Base-by-base conservation (phyloP, 2,329 filamentous ascomycete species). In the Neonectria sp. region DNA sequence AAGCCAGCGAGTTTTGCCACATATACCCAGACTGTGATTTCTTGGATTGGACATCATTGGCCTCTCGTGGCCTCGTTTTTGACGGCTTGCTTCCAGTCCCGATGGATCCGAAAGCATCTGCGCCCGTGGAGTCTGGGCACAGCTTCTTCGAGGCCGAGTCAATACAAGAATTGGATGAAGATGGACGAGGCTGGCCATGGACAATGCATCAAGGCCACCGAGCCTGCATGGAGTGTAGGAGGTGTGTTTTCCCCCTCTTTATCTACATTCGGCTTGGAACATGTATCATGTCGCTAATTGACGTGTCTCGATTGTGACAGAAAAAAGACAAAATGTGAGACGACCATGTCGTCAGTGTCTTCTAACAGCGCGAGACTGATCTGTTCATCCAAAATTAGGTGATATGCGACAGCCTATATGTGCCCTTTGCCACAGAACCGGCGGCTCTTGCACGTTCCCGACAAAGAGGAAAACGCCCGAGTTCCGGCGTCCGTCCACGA, bases 381-480 rank as follows among this genome's bases (percentile, higher is more conserved):
- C 9, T 2, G 13, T 49, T 25, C 6, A 17, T 27, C 24, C 12
- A 25, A 3, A 6, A 15, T 27, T 27, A 49, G 46, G 46, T 29
- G 49, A 53, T 11, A 53, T 53, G 49, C 49, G 27, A 8, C 49
- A 53, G 17, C 49, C 49, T 2, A 53, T 35, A 31, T 53, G 49
- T 35, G 49, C 27, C 12, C 49, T 53, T 5, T 53, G 49, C 17
- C 27, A 53, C 3, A 53, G 49, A 21, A 53, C 49, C 12, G 49
- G 49, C 7, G 49, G 49, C 7, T 53, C 25, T 53, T 53, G 49
- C 49, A 53, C 49, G 49, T 53, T 53, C 15, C 49, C 49, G 1
- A 53, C 49, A 12, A 53, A 53, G 49, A 53, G 49, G 17, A 53
- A 53, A 53, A 53, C 49, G 8, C 49, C 49, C 17, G 49, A 53